phyloP scores from a whole-genome alignment of 768 basidiomycete species.

The Baorangia bicolor region DNA sequence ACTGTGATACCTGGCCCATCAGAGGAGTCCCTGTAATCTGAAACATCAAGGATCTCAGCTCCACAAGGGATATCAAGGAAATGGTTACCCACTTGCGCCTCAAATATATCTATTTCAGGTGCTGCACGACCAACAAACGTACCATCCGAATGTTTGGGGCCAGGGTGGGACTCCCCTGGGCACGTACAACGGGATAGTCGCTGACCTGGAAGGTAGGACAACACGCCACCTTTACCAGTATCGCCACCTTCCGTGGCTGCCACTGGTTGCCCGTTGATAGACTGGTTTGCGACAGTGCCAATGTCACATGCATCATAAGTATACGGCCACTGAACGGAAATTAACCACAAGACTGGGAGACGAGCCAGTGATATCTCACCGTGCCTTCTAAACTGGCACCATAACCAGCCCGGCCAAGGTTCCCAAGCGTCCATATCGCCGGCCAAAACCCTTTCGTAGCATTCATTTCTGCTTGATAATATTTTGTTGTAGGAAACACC shows the following conservation, averaged over 20 bases:
- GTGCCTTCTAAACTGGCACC: conserved; percentile 61
- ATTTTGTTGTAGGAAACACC: neutral
- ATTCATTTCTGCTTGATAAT: conserved; percentile 1
- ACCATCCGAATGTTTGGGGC: conserved; percentile 72
- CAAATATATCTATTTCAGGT: conserved; percentile 90
- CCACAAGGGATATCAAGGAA: conserved; percentile 11
- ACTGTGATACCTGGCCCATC: conserved; percentile 71
- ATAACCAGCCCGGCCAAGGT: conserved; percentile 62
- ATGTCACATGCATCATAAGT: conserved; percentile 77
- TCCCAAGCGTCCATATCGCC: conserved; percentile 61
- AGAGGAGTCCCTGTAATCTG: conserved; percentile 49
- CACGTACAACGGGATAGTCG: conserved; percentile 87
- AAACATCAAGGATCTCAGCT: conserved; percentile 20
- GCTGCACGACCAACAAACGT: conserved; percentile 78
- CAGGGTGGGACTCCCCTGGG: conserved; percentile 76
- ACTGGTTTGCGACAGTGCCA: conserved; percentile 82
- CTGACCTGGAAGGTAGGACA: conserved; percentile 83
- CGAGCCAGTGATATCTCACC: conserved; percentile 27
- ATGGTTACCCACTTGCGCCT: conserved; percentile 54
- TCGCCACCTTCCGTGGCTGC: conserved; percentile 65
- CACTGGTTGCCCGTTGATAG: conserved; percentile 62
- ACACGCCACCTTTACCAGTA: conserved; percentile 35
- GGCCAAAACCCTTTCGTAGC: conserved; percentile 44
- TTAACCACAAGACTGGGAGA: neutral
- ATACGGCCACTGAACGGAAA: conserved; percentile 55